A percentile compares a stretch with the other conserved stretches of the same genome.
Conservation (phyloP, 257 asterid genomes). For the Cordia subcordata region DNA sequence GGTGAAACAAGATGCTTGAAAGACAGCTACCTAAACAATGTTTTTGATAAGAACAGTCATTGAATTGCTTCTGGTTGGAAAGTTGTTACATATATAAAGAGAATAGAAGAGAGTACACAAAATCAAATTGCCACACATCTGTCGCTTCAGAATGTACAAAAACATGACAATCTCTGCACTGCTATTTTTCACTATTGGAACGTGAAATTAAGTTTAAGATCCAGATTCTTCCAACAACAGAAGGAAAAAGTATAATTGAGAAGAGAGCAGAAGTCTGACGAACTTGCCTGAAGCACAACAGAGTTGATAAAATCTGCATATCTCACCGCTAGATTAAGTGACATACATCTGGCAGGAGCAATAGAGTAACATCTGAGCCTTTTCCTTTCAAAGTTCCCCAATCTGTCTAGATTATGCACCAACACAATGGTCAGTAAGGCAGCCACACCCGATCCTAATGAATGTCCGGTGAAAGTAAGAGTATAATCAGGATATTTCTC, state of each 20-base stretch:
- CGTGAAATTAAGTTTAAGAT: neutral
- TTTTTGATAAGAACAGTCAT: too few relatives aligned
- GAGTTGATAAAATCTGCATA: conserved; percentile 88
- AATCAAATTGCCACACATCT: too few relatives aligned
- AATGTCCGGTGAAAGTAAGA: conserved; percentile 77
- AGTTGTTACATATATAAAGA: too few relatives aligned
- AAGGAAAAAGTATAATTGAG: neutral
- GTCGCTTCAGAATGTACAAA: too few relatives aligned
- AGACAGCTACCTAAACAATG: too few relatives aligned
- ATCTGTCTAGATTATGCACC: conserved; percentile 48
- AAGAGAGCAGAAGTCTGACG: neutral
- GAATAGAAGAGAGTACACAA: too few relatives aligned
- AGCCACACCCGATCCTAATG: conserved; percentile 90
- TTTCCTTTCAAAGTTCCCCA: conserved; percentile 68
- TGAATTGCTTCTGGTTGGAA: too few relatives aligned
- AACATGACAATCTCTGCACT: too few relatives aligned
- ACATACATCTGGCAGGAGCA: conserved; percentile 94
- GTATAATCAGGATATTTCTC: conserved; percentile 61
- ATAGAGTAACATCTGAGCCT: conserved; percentile 75
- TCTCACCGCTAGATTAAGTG: conserved; percentile 77
- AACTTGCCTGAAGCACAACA: conserved; percentile 76
- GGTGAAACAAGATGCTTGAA: too few relatives aligned
- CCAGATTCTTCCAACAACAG: conserved; percentile 14
- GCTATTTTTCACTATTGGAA: too few relatives aligned
- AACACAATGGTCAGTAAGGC: conserved; percentile 60